phyloP scores from a whole-genome alignment of 2,329 filamentous ascomycete genomes.

The Cordyceps pruinosa region DNA sequence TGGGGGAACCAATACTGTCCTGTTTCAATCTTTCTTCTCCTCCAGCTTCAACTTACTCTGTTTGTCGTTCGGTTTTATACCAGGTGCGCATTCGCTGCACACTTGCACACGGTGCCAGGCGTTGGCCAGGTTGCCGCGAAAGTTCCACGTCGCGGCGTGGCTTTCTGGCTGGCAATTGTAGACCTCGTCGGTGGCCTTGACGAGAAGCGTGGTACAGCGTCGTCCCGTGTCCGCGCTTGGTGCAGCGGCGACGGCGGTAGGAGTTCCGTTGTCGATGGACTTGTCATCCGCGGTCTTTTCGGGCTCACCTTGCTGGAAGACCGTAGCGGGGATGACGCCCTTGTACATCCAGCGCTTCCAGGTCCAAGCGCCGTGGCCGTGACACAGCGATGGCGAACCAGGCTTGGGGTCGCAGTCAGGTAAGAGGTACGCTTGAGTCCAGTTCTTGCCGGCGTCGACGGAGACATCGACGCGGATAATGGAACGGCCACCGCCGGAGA shows the following conservation, averaged over 20 bases:
- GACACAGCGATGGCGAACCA: slow-evolving; percentile 21
- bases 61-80: background rate
- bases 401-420: slow-evolving; percentile 36
- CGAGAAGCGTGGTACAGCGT: slow-evolving; percentile 46
- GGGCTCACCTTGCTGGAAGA: slow-evolving; percentile 17
- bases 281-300: slow-evolving; percentile 9
- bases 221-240: slow-evolving; percentile 15
- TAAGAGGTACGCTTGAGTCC: slow-evolving; percentile 56
- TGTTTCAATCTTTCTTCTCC: background rate
- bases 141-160: slow-evolving; percentile 54
- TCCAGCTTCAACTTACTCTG: background rate
- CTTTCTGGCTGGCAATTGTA: slow-evolving; percentile 62
- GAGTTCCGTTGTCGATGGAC: background rate
- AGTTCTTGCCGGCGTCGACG: slow-evolving; percentile 55
- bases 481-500: slow-evolving; percentile 58
- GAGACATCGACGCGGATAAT: slow-evolving; percentile 63
- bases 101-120: slow-evolving; percentile 55
- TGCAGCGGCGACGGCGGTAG: background rate
- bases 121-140: slow-evolving; percentile 58
- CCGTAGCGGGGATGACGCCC: slow-evolving; percentile 34
- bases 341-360: slow-evolving; percentile 59
- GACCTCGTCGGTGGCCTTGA: slow-evolving; percentile 59
- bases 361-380: slow-evolving; percentile 49
- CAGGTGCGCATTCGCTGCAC: slow-evolving; percentile 25
- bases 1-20: background rate